A percentile compares a stretch with the other conserved stretches of the same genome.
phyloP scores from a whole-genome alignment of 371 early-diverging fungal species.

The Mucor circinelloides region DNA sequence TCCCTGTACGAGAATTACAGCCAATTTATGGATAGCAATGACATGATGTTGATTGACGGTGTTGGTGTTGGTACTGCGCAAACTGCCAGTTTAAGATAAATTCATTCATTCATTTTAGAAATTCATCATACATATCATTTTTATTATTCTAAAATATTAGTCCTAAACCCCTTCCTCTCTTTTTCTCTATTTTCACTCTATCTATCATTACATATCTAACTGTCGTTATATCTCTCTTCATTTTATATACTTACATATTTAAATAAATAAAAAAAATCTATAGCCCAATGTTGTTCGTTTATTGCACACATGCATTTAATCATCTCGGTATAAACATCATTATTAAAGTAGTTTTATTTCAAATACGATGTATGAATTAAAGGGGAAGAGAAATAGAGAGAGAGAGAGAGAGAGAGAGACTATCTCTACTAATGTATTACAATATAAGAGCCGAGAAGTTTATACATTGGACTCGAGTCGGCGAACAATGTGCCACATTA shows the following conservation, averaged over 20 bases:
- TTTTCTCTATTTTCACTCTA: neutral
- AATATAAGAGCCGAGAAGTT: neutral
- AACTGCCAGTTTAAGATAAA: neutral
- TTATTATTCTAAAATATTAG: neutral
- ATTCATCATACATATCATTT: neutral
- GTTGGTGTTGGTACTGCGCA: neutral
- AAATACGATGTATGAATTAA: neutral
- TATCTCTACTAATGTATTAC: too few species aligned
- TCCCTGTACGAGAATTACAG: conserved; percentile 1
- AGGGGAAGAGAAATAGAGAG: neutral
- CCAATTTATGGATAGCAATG: conserved; percentile 17
- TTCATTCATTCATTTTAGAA: neutral
- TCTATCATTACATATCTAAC: conserved; percentile 4
- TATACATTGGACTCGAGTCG: conserved; percentile 12
- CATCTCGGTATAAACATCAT: neutral
- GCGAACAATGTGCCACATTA: conserved; percentile 52
- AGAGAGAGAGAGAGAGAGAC: neutral
- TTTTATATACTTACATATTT: neutral
- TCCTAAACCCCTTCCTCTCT: neutral
- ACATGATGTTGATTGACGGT: conserved; percentile 23
- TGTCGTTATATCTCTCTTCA: neutral
- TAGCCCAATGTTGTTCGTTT: neutral
- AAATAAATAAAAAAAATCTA: neutral
- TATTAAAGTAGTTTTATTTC: conserved; percentile 3
- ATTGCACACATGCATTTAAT: neutral